Conservation (phyloP, 2,329 filamentous ascomycete genomes). For the Aspergillus sp. region DNA sequence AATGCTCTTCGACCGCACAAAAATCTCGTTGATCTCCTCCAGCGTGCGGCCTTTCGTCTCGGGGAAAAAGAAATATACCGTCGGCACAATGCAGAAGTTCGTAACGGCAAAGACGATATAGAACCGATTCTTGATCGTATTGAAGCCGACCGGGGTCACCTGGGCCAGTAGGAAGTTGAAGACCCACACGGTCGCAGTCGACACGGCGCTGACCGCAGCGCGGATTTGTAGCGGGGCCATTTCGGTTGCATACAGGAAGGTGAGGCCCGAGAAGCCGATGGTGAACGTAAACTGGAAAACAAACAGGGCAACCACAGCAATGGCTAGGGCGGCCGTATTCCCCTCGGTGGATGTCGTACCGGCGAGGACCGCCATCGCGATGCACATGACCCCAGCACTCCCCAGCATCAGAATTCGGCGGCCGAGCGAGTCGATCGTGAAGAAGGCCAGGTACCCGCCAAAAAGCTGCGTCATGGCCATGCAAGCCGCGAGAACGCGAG, state of each 20-base stretch:
- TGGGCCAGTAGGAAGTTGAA: slow-evolving; percentile 14
- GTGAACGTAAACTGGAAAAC: slow-evolving; percentile 14
- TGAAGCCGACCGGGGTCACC: slow-evolving; percentile 12
- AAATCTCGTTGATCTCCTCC: slow-evolving; percentile 11
- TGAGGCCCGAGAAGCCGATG: slow-evolving; percentile 12
- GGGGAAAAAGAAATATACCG: slow-evolving; percentile 14
- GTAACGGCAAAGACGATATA: slow-evolving; percentile 13
- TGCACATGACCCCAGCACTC: slow-evolving; percentile 52
- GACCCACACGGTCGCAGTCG: slow-evolving; percentile 10
- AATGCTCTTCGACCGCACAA: slow-evolving; percentile 1
- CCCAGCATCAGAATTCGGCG: slow-evolving; percentile 62
- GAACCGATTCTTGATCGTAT: slow-evolving; percentile 10
- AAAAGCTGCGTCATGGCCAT: slow-evolving; percentile 44
- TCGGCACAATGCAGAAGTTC: slow-evolving; percentile 5
- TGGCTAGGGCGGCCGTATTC: slow-evolving; percentile 1
- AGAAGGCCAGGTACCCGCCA: slow-evolving; percentile 39
- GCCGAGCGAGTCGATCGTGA: slow-evolving; percentile 39
- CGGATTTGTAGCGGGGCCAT: slow-evolving; percentile 11
- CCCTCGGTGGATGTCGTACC: slow-evolving; percentile 1
- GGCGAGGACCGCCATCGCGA: slow-evolving; percentile 47
- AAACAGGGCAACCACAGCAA: slow-evolving; percentile 6
- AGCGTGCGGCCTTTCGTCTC: slow-evolving; percentile 13
- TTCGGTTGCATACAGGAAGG: slow-evolving; percentile 13
- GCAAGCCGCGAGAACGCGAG: slow-evolving; percentile 39
- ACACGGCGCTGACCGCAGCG: slow-evolving; percentile 8